These are phyloP conservation scores for Tricholoma saponaceum DNA, from an alignment of 768 basidiomycete genomes.

Conservation along the genomic window DNA sequence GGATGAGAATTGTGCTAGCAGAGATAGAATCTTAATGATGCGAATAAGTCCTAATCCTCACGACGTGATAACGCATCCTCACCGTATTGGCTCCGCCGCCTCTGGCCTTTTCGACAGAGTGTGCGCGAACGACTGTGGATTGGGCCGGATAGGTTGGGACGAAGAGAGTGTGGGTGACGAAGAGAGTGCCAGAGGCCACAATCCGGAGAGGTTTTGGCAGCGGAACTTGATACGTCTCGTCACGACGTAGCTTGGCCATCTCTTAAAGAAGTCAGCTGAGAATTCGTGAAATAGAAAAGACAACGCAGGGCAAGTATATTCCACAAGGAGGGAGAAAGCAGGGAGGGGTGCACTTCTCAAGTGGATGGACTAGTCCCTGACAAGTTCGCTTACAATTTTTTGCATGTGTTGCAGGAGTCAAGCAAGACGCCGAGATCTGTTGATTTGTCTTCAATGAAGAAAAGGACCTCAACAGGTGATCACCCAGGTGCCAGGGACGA, in stretches of 20 bases:
- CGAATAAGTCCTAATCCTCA: conserved; percentile 3
- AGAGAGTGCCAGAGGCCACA: conserved; percentile 77
- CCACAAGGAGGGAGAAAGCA: not conserved
- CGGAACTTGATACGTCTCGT: conserved; percentile 23
- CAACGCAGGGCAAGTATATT: not conserved
- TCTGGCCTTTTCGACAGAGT: conserved; percentile 61
- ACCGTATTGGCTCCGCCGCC: conserved; percentile 71
- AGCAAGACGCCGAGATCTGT: conserved; percentile 1
- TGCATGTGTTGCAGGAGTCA: conserved; percentile 1
- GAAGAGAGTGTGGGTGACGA: conserved; percentile 68
- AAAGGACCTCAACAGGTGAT: not conserved
- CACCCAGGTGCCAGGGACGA: not conserved
- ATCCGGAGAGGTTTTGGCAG: conserved; percentile 54
- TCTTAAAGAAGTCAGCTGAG: not conserved
- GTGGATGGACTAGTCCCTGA: not conserved
- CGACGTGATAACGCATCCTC: conserved; percentile 1
- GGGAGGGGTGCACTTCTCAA: not conserved
- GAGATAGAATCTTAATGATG: conserved; percentile 46
- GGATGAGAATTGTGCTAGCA: conserved; percentile 65
- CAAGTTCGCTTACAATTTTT: conserved; percentile 6
- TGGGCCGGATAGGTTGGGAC: conserved; percentile 58
- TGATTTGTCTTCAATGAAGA: not conserved
- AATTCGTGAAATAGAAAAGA: conserved; percentile 8
- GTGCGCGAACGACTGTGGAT: conserved; percentile 59
- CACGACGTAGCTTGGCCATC: conserved; percentile 48